Conservation (phyloP, 2,329 filamentous ascomycete genomes). For the Xylariomycetidae sp. region DNA sequence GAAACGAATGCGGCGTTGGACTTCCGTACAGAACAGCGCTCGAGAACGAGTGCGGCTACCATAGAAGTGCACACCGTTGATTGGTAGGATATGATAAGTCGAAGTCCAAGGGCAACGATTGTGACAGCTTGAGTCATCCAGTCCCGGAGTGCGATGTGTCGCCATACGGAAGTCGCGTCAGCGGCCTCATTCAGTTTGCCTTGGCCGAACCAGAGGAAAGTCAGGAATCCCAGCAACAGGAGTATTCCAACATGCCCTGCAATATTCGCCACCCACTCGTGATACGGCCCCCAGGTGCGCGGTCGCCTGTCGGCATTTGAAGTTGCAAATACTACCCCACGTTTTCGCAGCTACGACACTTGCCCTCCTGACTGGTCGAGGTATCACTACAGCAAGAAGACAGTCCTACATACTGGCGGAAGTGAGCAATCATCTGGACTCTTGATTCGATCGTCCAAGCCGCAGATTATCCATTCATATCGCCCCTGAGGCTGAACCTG, state of each 20-base stretch:
- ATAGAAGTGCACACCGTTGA: constrained; percentile 5
- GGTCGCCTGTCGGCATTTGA: no score
- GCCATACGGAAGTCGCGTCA: neutral
- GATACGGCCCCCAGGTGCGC: no score
- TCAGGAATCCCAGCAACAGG: neutral
- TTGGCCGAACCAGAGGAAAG: neutral
- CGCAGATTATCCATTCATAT: no score
- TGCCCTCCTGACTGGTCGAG: no score
- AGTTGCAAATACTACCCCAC: no score
- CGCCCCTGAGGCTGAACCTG: no score
- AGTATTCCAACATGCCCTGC: neutral
- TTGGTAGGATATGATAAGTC: neutral
- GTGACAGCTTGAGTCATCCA: neutral
- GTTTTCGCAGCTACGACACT: no score
- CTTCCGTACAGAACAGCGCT: constrained; percentile 6
- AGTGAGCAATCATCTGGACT: no score
- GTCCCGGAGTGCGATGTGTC: neutral
- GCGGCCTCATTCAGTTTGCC: neutral
- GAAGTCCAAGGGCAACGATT: neutral
- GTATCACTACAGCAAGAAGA: no score
- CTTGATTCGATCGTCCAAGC: no score
- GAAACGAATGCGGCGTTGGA: constrained; percentile 9
- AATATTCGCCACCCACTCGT: neutral
- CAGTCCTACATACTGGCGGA: no score
- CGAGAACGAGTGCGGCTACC: constrained; percentile 8